A percentile compares a stretch with the other conserved stretches of the same genome.
These are phyloP conservation scores for Rhodotorula sp. DNA, from an alignment of 1,284 basidiomycete species.

Conservation along the genomic window DNA sequence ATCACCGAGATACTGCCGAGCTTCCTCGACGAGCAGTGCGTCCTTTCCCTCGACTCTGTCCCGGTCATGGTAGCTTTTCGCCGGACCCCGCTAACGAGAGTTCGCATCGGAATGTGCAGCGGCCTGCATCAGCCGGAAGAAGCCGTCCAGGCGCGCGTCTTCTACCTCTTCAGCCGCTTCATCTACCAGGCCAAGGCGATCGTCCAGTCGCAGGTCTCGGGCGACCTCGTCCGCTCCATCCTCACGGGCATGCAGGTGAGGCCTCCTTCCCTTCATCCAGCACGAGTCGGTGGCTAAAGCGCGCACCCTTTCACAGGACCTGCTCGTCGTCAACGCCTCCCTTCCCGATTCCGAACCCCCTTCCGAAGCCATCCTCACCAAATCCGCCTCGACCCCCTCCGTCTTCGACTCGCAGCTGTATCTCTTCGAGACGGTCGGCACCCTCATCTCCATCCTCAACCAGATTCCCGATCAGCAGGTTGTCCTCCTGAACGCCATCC, in stretches of 20 bases:
- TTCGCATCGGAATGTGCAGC: constrained; percentile 53
- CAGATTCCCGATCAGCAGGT: constrained; percentile 68
- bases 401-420: constrained; percentile 91
- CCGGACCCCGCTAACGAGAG: neutral
- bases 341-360: constrained; percentile 56
- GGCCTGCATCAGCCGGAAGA: constrained; percentile 81
- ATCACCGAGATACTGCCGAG: constrained; percentile 83
- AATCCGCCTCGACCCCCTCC: constrained; percentile 72
- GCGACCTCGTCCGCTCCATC: constrained; percentile 69
- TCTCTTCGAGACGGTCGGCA: constrained; percentile 89
- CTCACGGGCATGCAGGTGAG: constrained; percentile 67
- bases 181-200: constrained; percentile 81
- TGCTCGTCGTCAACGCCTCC: constrained; percentile 55
- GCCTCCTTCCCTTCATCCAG: no score
- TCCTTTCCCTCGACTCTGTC: constrained; percentile 9
- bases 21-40: constrained; percentile 79
- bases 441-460: constrained; percentile 73
- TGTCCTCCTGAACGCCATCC: constrained; percentile 61
- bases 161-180: constrained; percentile 92
- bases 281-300: neutral
- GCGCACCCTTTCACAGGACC: constrained; percentile 50
- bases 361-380: constrained; percentile 64
- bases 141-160: constrained; percentile 74
- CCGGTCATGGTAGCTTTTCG: neutral
- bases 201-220: constrained; percentile 58